Percentiles rank a stretch among this genome's conserved stretches.
Evolutionary conservation across 2,329 filamentous ascomycete species (phyloP).

Genomic region (Neofusicoccum ribis): DNA sequence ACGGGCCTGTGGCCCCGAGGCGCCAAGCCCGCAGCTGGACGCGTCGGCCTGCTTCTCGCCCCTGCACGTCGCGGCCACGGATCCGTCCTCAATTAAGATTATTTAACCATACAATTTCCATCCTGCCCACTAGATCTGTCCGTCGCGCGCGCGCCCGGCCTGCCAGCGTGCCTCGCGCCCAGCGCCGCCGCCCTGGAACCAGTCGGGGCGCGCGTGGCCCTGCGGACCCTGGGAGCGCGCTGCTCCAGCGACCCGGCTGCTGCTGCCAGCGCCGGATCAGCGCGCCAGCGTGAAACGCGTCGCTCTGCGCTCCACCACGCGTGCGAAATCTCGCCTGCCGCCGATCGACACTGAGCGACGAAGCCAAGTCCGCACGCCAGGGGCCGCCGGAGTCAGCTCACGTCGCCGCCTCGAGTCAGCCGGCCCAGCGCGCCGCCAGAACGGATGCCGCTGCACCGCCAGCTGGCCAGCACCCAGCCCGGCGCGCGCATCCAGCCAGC

Average conservation of each 20-base stretch:
- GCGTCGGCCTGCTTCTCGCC: constrained; percentile 9
- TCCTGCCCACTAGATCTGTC: background rate
- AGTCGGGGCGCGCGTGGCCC: background rate
- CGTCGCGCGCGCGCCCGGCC: background rate
- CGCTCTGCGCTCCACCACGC: constrained; percentile 4
- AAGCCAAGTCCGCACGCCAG: constrained; percentile 4
- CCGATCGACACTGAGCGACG: constrained; percentile 11
- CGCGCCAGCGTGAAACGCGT: constrained; percentile 12
- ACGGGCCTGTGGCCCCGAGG: background rate
- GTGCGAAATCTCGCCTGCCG: constrained; percentile 13
- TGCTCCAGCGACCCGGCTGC: background rate
- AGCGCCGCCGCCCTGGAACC: background rate
- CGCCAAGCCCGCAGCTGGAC: background rate
- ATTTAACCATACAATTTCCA: constrained; percentile 18
- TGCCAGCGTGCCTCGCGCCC: background rate
- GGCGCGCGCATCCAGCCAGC: background rate
- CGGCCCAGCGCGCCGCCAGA: background rate
- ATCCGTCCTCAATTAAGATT: constrained; percentile 12
- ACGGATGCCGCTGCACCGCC: background rate
- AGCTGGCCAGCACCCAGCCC: background rate
- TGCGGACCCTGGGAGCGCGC: background rate
- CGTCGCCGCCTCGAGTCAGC: background rate
- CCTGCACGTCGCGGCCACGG: constrained; percentile 9
- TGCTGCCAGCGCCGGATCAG: constrained; percentile 7
- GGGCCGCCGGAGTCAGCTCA: background rate